Evolutionary conservation across 176 grass and related monocot genomes (phyloP), one percentile per base, ranked within the genome.

Genomic region (Triticum monococcum): DNA sequence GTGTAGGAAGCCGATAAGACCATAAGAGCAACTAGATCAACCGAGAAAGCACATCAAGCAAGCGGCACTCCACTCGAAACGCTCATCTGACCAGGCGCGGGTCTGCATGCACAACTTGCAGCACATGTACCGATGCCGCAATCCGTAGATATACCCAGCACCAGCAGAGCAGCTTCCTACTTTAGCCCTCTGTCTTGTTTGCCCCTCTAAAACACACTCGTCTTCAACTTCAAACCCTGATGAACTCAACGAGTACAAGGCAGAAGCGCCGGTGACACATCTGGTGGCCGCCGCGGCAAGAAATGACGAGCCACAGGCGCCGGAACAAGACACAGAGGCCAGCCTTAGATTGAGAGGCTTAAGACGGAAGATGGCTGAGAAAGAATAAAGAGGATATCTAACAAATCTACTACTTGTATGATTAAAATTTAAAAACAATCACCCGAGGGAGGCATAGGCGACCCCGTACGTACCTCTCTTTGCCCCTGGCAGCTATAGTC

Each of bases 31-130:
- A 35, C 57, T 62, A 46, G 68, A 35, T 3, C 20, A 35, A 80
- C 23, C 17, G 9, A 26, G 45, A 50, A 10, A 57, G 33, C 48
- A 30, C 7, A 81, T 43, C 22, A 50, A 77, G 70, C 60, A 40
- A 20, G 61, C 22, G 85, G 89, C 89, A 91, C 89, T 84, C 89
- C 12, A 4, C 68, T 87, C 89, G 76, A 87, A 91, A 87, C 81
- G 61, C 81, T 45, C 83, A 80, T 54, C 62, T 71, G 81, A 64
- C 20, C 13, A 83, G 69, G 26, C 82, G 35, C 18, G 4, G 18
- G 18, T 70, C 68, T 70, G 68, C 9, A 76, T 13, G 28, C 7
- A 76, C 85, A 87, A 84, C 76, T 91, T 91, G 89, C 85, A 76
- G 7, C 75, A 68, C 75, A 62, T 80, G 22, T 61, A 68, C 48